Evolutionary conservation across 2,329 filamentous ascomycete species (phyloP).

Genomic region (Davidsoniella eucalypti): DNA sequence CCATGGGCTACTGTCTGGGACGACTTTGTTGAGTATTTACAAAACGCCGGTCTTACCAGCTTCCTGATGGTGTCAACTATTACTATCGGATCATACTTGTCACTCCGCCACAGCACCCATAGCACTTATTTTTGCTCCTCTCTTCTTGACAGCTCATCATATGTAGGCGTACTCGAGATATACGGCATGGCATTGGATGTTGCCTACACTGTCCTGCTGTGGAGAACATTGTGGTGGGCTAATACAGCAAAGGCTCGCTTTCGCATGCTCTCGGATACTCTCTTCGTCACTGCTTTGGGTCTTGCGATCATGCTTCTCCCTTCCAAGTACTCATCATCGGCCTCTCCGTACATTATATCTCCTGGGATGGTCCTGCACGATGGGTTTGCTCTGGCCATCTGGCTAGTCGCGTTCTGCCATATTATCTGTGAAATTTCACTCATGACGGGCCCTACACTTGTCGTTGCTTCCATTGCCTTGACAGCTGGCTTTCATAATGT

Average conservation of each 20-base stretch:
- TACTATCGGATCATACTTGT: neutral
- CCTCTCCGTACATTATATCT: constrained; percentile 4
- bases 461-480: constrained; percentile 7
- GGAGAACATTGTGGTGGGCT: constrained; percentile 35
- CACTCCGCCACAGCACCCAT: constrained; percentile 18
- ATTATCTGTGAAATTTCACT: constrained; percentile 29
- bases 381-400: constrained; percentile 27
- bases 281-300: constrained; percentile 18
- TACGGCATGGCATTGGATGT: constrained; percentile 30
- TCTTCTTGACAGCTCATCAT: constrained; percentile 23
- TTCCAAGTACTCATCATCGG: constrained; percentile 3
- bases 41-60: constrained; percentile 16
- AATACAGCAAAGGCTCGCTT: constrained; percentile 31
- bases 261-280: constrained; percentile 27
- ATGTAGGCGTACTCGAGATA: constrained; percentile 26
- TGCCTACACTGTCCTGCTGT: constrained; percentile 29
- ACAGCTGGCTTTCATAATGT: constrained; percentile 12
- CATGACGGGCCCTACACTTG: constrained; percentile 5
- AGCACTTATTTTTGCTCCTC: constrained; percentile 37
- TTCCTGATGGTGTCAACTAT: constrained; percentile 22
- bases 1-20: constrained; percentile 32
- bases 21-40: constrained; percentile 31
- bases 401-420: constrained; percentile 28
- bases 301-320: constrained; percentile 3
- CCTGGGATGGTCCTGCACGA: constrained; percentile 22